A percentile compares a stretch with the other conserved stretches of the same genome.
These are phyloP conservation scores for Alternaria sp. DNA, from an alignment of 2,329 filamentous ascomycete species.

Conservation along the genomic window DNA sequence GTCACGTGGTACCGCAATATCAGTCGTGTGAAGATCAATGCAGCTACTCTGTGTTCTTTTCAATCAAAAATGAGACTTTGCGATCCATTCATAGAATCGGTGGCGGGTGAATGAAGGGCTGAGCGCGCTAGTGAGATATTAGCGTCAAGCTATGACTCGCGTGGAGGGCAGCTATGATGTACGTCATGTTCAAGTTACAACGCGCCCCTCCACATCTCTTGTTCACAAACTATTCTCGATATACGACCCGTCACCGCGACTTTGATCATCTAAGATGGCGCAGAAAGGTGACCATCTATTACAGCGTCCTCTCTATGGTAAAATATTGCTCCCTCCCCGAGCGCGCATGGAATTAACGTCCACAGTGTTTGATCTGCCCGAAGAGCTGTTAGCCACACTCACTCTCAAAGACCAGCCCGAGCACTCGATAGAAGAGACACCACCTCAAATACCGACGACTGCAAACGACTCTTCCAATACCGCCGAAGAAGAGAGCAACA, in stretches of 20 bases:
- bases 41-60: neutral
- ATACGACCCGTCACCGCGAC: neutral
- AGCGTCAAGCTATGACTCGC: constrained; percentile 9
- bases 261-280: constrained; percentile 31
- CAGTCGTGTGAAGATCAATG: neutral
- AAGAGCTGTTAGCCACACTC: constrained; percentile 75
- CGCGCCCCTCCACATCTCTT: constrained; percentile 17
- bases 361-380: constrained; percentile 82
- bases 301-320: constrained; percentile 53
- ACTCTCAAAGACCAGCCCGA: constrained; percentile 60
- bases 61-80: too few relatives aligned
- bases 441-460: constrained; percentile 14
- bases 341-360: constrained; percentile 20
- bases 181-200: constrained; percentile 16
- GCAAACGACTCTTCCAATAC: constrained; percentile 44
- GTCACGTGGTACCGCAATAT: neutral
- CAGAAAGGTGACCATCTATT: constrained; percentile 44
- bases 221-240: neutral
- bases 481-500: constrained; percentile 49
- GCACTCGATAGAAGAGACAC: constrained; percentile 27
- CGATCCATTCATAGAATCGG: neutral
- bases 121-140: constrained; percentile 2
- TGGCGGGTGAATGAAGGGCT: neutral
- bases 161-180: neutral
- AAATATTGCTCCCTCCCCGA: neutral